Percentiles rank a stretch among this genome's conserved stretches.
These are phyloP conservation scores for Aspergillus homomorphus DNA, from an alignment of 495 filamentous ascomycete genomes.

Conservation along the genomic window DNA sequence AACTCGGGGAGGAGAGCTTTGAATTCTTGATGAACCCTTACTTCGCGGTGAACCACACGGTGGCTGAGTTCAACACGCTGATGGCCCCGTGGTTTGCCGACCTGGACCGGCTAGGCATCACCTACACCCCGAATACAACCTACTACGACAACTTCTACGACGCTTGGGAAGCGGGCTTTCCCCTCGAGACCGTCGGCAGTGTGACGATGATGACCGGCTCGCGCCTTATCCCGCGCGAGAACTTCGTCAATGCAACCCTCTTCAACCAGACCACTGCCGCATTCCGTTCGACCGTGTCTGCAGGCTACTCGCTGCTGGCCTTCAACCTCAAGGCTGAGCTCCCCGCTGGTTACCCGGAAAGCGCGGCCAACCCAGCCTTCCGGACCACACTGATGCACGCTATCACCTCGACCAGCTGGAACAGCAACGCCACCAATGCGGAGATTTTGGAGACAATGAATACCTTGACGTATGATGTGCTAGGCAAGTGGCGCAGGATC, in stretches of 20 bases:
- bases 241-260: constrained; percentile 38
- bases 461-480: constrained; percentile 35
- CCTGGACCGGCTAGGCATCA: constrained; percentile 29
- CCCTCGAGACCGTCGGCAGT: constrained; percentile 44
- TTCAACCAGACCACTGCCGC: constrained; percentile 44
- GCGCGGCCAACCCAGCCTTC: constrained; percentile 55
- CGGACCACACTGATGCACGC: constrained; percentile 52
- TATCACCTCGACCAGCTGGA: constrained; percentile 38
- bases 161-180: constrained; percentile 45
- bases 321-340: constrained; percentile 49
- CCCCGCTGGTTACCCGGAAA: constrained; percentile 24
- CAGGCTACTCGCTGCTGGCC: constrained; percentile 42
- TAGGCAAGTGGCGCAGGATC: constrained; percentile 50
- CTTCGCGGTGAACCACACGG: constrained; percentile 51
- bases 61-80: constrained; percentile 40
- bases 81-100: constrained; percentile 46
- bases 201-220: constrained; percentile 40
- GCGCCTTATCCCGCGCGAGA: constrained; percentile 50
- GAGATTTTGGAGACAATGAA: constrained; percentile 23
- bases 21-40: constrained; percentile 45
- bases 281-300: constrained; percentile 41
- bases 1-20: constrained; percentile 11
- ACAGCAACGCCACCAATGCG: constrained; percentile 14
- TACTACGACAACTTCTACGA: constrained; percentile 49
- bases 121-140: constrained; percentile 43